These are phyloP conservation scores for Parmelia sp. DNA, from an alignment of 495 filamentous ascomycete genomes.

Conservation along the genomic window DNA sequence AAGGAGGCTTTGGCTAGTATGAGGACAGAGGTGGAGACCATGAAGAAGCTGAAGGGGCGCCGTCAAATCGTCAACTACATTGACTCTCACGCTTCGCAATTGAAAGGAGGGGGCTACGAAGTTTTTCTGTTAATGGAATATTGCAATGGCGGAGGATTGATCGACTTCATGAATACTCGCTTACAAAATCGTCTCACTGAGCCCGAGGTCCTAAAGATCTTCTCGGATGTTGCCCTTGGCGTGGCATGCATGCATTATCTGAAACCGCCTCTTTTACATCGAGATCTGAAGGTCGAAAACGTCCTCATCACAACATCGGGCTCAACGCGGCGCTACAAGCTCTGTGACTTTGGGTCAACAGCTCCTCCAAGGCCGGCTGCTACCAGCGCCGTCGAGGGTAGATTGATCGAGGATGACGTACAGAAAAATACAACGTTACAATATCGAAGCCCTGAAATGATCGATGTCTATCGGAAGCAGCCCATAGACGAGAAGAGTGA, in stretches of 20 bases:
- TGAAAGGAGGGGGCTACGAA: conserved; percentile 90
- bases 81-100: conserved; percentile 92
- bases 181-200: conserved; percentile 94
- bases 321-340: conserved; percentile 66
- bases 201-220: conserved; percentile 95
- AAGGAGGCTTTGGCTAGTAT: conserved; percentile 89
- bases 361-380: conserved; percentile 79
- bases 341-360: conserved; percentile 96
- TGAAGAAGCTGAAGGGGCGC: conserved; percentile 98
- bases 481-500: conserved; percentile 99
- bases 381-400: conserved; percentile 75
- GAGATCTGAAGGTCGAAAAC: conserved; percentile 97
- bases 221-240: conserved; percentile 89
- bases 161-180: conserved; percentile 99
- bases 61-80: conserved; percentile 94
- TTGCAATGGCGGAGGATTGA: conserved; percentile 75
- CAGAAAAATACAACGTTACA: conserved; percentile 96
- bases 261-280: conserved; percentile 85
- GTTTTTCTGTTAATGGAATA: conserved; percentile 98
- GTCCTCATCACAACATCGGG: conserved; percentile 74
- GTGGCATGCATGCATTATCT: conserved; percentile 99
- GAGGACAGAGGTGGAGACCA: conserved; percentile 98
- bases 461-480: conserved; percentile 92
- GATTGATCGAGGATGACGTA: conserved; percentile 91
- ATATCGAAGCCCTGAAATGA: conserved; percentile 97